These are phyloP conservation scores for Recurvomyces mirabilis DNA, from an alignment of 495 filamentous ascomycete genomes.

Conservation along the genomic window DNA sequence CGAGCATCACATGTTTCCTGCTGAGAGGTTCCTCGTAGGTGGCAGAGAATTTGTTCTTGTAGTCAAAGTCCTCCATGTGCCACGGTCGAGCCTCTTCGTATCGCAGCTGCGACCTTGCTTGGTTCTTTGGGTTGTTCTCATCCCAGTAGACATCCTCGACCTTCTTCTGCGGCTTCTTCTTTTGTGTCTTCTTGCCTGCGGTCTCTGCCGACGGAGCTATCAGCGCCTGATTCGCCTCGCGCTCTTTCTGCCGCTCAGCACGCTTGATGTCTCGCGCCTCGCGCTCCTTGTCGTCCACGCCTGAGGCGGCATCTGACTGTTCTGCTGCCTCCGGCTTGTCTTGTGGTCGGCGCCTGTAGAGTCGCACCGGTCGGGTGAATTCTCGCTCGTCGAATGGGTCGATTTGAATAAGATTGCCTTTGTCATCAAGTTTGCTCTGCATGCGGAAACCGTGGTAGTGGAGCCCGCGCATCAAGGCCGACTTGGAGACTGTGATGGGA, in stretches of 20 bases:
- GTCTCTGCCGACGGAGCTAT: conserved; percentile 60
- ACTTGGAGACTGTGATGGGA: conserved; percentile 70
- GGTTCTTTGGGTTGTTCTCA: conserved; percentile 60
- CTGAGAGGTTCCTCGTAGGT: conserved; percentile 78
- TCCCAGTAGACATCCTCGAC: conserved; percentile 46
- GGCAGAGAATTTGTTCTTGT: conserved; percentile 85
- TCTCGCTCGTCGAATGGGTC: conserved; percentile 66
- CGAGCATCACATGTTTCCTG: conserved; percentile 62
- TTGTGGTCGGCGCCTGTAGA: conserved; percentile 84
- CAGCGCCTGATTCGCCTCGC: conserved; percentile 71
- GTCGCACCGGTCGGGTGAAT: conserved; percentile 74
- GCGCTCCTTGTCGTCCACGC: conserved; percentile 52
- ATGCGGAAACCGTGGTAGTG: conserved; percentile 81
- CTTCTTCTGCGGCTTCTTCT: conserved; percentile 63
- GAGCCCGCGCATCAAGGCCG: conserved; percentile 63
- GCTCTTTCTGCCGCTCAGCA: conserved; percentile 68
- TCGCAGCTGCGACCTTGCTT: conserved; percentile 64
- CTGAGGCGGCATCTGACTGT: conserved; percentile 29
- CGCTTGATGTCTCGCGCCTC: conserved; percentile 59
- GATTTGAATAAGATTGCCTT: neutral
- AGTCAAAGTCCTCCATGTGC: conserved; percentile 93
- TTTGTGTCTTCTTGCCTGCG: conserved; percentile 45
- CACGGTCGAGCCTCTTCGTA: conserved; percentile 94
- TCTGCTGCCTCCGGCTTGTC: conserved; percentile 39
- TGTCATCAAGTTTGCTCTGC: conserved; percentile 18